A percentile compares a stretch with the other conserved stretches of the same genome.
Conservation (phyloP, 306 rosid genomes). For the Cyclanthera cordifolia region DNA sequence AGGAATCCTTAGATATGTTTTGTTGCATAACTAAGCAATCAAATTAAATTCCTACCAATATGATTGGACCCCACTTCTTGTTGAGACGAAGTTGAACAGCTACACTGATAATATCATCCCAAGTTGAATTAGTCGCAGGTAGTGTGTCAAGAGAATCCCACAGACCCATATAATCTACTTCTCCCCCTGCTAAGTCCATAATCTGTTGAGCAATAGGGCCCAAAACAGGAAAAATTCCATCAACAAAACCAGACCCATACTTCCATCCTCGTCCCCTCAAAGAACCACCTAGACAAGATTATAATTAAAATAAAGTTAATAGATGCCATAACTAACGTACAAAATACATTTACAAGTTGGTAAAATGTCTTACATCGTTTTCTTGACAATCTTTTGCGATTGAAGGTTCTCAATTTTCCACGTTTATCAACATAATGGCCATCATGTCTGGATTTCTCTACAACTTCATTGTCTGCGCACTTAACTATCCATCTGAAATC, state of each 20-base stretch:
- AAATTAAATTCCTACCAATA: conserved; percentile 42
- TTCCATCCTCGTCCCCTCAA: conserved; percentile 87
- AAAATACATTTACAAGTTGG: conserved; percentile 5
- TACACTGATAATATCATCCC: conserved; percentile 80
- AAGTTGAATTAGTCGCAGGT: conserved; percentile 53
- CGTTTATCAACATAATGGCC: conserved; percentile 59
- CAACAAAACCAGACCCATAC: conserved; percentile 93
- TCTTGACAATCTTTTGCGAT: conserved; percentile 70
- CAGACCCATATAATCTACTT: conserved; percentile 32
- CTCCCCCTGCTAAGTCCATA: conserved; percentile 48
- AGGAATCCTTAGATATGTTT: not conserved
- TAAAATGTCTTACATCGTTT: conserved; percentile 42
- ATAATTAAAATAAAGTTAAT: conserved; percentile 5
- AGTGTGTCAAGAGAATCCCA: conserved; percentile 56
- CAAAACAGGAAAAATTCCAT: conserved; percentile 78
- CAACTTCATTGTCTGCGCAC: conserved; percentile 33
- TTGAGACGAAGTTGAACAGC: conserved; percentile 78
- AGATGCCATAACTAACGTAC: conserved; percentile 5
- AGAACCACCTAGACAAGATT: conserved; percentile 63
- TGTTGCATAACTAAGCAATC: not conserved
- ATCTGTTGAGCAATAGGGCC: conserved; percentile 56
- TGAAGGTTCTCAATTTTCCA: conserved; percentile 69
- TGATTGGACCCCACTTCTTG: conserved; percentile 64
- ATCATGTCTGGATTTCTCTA: conserved; percentile 57
- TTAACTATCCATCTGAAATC: conserved; percentile 29